Conservation (phyloP, 2,329 filamentous ascomycete species). For the Epichloe typhina region DNA sequence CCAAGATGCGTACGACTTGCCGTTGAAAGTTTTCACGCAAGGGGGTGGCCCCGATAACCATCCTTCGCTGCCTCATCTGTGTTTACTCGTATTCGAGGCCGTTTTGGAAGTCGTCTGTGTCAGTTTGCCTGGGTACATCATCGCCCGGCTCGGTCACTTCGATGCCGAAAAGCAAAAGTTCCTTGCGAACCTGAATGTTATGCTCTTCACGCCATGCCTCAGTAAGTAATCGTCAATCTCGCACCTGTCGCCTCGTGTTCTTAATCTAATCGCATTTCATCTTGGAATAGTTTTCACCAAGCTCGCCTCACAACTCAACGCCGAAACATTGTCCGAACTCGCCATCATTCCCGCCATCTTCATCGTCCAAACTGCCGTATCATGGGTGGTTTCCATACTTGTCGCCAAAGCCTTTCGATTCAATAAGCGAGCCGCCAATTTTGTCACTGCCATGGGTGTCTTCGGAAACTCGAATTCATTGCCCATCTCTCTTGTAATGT, state of each 20-base stretch:
- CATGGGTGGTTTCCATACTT: conserved; percentile 59
- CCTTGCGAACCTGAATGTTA: conserved; percentile 88
- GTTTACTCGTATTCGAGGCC: conserved; percentile 82
- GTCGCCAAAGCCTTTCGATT: conserved; percentile 70
- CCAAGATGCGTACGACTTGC: conserved; percentile 27
- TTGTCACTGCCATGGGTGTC: conserved; percentile 91
- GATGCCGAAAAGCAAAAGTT: conserved; percentile 95
- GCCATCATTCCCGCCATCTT: conserved; percentile 95
- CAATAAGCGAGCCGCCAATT: conserved; percentile 76
- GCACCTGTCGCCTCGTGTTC: too few species aligned
- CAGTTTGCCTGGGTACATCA: conserved; percentile 83
- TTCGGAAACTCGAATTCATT: conserved; percentile 98
- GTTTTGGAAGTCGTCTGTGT: conserved; percentile 93
- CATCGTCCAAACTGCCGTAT: conserved; percentile 72
- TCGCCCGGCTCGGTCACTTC: conserved; percentile 82
- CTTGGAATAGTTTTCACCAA: conserved; percentile 72
- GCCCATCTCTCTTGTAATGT: conserved; percentile 90
- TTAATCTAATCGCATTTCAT: background rate
- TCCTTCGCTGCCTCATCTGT: conserved; percentile 54
- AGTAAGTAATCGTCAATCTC: conserved; percentile 41
- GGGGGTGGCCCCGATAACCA: conserved; percentile 37
- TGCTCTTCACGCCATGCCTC: conserved; percentile 91
- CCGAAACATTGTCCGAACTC: conserved; percentile 78
- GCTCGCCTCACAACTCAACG: conserved; percentile 83
- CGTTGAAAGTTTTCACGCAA: conserved; percentile 25